A percentile compares a stretch with the other conserved stretches of the same genome.
phyloP scores from a whole-genome alignment of 1,139 yeast genomes.

The Candida dubliniensis region DNA sequence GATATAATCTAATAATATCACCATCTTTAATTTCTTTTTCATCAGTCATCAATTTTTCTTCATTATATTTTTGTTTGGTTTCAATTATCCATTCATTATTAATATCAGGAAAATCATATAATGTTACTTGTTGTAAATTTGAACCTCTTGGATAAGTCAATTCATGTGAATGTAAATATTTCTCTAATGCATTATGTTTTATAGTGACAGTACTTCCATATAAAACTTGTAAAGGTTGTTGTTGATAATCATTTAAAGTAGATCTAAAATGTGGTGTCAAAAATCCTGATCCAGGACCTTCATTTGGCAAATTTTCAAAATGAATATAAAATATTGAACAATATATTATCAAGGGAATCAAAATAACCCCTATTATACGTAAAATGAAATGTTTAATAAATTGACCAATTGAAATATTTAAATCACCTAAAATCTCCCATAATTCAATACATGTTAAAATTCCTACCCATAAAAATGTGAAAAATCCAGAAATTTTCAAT shows the following conservation, averaged over 20 bases:
- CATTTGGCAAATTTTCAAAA: slow-evolving; percentile 43
- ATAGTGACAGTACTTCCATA: slow-evolving; percentile 68
- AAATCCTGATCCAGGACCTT: slow-evolving; percentile 52
- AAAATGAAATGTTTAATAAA: slow-evolving; percentile 32
- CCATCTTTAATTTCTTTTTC: slow-evolving; percentile 47
- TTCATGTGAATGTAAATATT: slow-evolving; percentile 69
- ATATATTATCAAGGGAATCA: slow-evolving; percentile 54
- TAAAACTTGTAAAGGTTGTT: slow-evolving; percentile 49
- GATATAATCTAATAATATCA: slow-evolving; percentile 58
- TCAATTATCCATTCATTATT: slow-evolving; percentile 74
- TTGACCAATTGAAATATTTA: slow-evolving; percentile 32
- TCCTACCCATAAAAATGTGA: slow-evolving; percentile 53
- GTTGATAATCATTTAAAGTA: slow-evolving; percentile 40
- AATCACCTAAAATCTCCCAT: slow-evolving; percentile 63
- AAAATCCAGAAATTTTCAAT: slow-evolving; percentile 54
- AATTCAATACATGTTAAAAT: slow-evolving; percentile 40
- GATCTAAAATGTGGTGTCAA: slow-evolving; percentile 62
- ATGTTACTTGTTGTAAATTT: slow-evolving; percentile 66
- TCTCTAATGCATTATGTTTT: slow-evolving; percentile 62
- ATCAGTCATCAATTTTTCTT: slow-evolving; percentile 26
- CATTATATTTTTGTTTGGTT: slow-evolving; percentile 30
- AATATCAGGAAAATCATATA: slow-evolving; percentile 50
- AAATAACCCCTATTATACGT: slow-evolving; percentile 36
- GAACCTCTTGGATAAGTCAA: slow-evolving; percentile 55
- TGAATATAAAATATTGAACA: slow-evolving; percentile 50